These are phyloP conservation scores for Sistotremastrum niveocremeum DNA, from an alignment of 768 basidiomycete genomes.

Conservation along the genomic window DNA sequence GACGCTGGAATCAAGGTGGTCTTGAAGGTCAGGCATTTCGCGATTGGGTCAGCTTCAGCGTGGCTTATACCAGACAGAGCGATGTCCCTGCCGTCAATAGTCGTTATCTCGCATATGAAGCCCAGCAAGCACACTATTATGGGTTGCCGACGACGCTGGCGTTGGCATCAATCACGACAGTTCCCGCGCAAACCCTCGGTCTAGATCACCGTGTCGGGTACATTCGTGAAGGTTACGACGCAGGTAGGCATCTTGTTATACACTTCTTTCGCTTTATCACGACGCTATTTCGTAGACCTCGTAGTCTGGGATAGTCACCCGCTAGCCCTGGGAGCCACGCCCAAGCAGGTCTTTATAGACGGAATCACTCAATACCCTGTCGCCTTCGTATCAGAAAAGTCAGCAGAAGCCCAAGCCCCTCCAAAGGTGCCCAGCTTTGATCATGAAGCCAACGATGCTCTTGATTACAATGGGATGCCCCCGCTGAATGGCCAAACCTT, in stretches of 20 bases:
- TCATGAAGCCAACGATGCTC: constrained; percentile 41
- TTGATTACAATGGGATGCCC: constrained; percentile 58
- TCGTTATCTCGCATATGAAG: constrained; percentile 69
- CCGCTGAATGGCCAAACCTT: constrained; percentile 31
- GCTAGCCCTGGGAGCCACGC: constrained; percentile 59
- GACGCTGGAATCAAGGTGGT: constrained; percentile 43
- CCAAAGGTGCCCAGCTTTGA: constrained; percentile 52
- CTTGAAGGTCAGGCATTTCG: constrained; percentile 34
- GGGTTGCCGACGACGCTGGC: constrained; percentile 61
- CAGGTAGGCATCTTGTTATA: constrained; percentile 28
- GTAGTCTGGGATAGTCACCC: constrained; percentile 72
- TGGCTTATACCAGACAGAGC: constrained; percentile 22
- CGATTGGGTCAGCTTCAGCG: not conserved
- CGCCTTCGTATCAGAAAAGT: constrained; percentile 29
- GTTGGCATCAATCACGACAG: constrained; percentile 60
- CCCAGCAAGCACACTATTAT: constrained; percentile 73
- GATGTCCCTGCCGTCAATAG: constrained; percentile 51
- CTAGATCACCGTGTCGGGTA: constrained; percentile 72
- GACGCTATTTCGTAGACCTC: constrained; percentile 28
- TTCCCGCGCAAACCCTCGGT: constrained; percentile 60
- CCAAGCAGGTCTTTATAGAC: constrained; percentile 69
- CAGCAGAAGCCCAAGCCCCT: constrained; percentile 27
- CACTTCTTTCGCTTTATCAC: not conserved
- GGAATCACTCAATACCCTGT: constrained; percentile 58
- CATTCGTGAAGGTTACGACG: constrained; percentile 53